Evolutionary conservation across 2,329 filamentous ascomycete species (phyloP).

Genomic region (Fusarium sp.): DNA sequence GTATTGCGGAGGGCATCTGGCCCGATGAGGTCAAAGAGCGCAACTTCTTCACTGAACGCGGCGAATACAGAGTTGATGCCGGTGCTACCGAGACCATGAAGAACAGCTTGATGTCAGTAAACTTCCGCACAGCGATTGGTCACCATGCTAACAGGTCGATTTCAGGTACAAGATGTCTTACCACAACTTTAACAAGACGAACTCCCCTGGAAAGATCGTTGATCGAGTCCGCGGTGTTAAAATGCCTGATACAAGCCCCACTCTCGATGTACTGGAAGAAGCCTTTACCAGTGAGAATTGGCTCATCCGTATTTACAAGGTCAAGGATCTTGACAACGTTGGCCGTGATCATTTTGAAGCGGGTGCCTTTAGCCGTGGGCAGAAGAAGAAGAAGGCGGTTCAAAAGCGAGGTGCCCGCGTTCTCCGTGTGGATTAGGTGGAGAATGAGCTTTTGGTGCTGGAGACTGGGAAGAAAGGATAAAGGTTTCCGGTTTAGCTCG

Average conservation of each 20-base stretch:
- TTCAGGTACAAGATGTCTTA: conserved; percentile 99
- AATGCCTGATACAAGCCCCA: conserved; percentile 84
- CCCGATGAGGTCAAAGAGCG: conserved; percentile 98
- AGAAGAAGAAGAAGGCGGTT: conserved; percentile 81
- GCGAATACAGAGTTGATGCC: conserved; percentile 95
- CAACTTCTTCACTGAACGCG: conserved; percentile 91
- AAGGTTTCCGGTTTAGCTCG: conserved; percentile 31
- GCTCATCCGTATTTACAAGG: conserved; percentile 99
- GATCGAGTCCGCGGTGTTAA: conserved; percentile 87
- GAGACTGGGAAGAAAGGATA: conserved; percentile 32
- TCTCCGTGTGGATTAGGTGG: conserved; percentile 73
- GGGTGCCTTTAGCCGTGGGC: conserved; percentile 77
- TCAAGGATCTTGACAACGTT: conserved; percentile 97
- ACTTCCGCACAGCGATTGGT: background rate
- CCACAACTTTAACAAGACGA: conserved; percentile 94
- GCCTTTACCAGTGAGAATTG: conserved; percentile 99
- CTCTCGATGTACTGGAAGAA: conserved; percentile 90
- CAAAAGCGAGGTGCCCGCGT: conserved; percentile 79
- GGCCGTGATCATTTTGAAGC: conserved; percentile 82
- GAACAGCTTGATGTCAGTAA: conserved; percentile 95
- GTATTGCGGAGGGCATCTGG: conserved; percentile 99
- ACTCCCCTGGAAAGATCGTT: conserved; percentile 87
- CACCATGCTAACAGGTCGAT: conserved; percentile 19
- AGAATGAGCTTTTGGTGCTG: background rate
- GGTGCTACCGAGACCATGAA: conserved; percentile 96